Base-by-base conservation (phyloP, 169 alveolate species). In the Besnoitia besnoiti region DNA sequence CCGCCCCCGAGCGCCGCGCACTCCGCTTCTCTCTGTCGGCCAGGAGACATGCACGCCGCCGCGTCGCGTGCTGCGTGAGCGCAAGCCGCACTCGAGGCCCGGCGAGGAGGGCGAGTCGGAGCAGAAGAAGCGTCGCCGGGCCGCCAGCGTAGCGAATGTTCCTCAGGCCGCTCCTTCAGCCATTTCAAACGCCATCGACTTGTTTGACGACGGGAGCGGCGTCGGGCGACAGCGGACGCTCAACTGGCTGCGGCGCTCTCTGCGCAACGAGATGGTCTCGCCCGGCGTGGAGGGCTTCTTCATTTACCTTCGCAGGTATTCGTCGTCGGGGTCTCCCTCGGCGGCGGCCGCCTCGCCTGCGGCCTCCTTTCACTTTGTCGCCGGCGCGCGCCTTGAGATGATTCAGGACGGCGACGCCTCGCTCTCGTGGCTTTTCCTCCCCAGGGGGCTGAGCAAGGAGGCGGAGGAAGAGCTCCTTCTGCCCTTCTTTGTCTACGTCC, bases 381-480 rank as follows among this genome's bases (percentile, higher is more conserved):
- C 84, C 59, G 82, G 85, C n/a, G 75, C 59, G 85, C 82, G 75
- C 44, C 47, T 87, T 33, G 91, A 87, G 85, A 35, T 35, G 24
- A 87, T 87, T 40, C 80, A 35, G 49, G 91, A 87, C 35, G 91
- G 91, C 0, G 91, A 87, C 85, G 91, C 91, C 37, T 61, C 55
- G 30, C 62, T 87, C 35, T 87, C 91, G 8, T 87, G 91, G 91
- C 84, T 73, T 67, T 46, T 87, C 24, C 42, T 87, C 67, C 59
- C 91, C 0, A 37, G 67, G 30, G 91, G 91, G 33, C 61, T 87
- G 0, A 46, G 80, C 19, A 44, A 62, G 44, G 91, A 59, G 21
- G 59, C 91, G 35, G 91, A 87, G 47, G 76, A 87, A 73, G 84
- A 87, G 85, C 85, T 87, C 61, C 91, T 87, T 33, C 85, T 87